phyloP scores from a whole-genome alignment of 1,284 basidiomycete species.

The Ganoderma multipileum region DNA sequence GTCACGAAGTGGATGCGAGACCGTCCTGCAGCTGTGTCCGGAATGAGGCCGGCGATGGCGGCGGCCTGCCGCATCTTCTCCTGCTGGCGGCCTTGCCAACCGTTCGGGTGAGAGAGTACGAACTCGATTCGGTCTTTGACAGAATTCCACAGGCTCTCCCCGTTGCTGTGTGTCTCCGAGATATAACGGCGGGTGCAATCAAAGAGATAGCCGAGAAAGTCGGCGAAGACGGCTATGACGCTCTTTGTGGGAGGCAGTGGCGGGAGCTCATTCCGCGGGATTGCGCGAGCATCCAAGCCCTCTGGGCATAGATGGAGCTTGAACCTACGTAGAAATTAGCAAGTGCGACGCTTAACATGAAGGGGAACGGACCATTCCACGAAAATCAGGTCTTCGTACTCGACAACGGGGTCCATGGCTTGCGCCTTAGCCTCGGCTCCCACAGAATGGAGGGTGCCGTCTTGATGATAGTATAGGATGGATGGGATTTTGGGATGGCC shows the following conservation, averaged over 20 bases:
- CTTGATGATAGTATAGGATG: conserved; percentile 57
- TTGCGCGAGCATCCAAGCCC: conserved; percentile 38
- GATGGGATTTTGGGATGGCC: conserved; percentile 63
- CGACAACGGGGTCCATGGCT: conserved; percentile 47
- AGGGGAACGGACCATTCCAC: conserved; percentile 55
- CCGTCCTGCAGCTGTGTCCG: conserved; percentile 37
- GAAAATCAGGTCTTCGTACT: conserved; percentile 53
- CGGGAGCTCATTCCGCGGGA: conserved; percentile 40
- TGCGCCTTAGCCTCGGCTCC: conserved; percentile 59
- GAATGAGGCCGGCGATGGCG: conserved; percentile 40
- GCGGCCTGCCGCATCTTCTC: conserved; percentile 48
- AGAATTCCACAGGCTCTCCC: conserved; percentile 46
- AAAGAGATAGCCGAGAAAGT: conserved; percentile 59
- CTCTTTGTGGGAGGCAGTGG: conserved; percentile 55
- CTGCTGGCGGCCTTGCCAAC: conserved; percentile 53
- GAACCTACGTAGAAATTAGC: conserved; percentile 49
- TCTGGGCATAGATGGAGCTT: conserved; percentile 59
- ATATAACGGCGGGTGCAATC: conserved; percentile 53
- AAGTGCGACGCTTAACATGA: not conserved
- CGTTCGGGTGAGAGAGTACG: conserved; percentile 52
- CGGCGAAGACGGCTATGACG: conserved; percentile 54
- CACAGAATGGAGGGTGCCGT: conserved; percentile 51
- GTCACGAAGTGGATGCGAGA: conserved; percentile 52
- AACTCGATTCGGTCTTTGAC: conserved; percentile 42
- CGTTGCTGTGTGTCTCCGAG: conserved; percentile 52